Evolutionary conservation across 192 early-diverging fungal genomes (phyloP).

Genomic region (Thamnidium elegans): DNA sequence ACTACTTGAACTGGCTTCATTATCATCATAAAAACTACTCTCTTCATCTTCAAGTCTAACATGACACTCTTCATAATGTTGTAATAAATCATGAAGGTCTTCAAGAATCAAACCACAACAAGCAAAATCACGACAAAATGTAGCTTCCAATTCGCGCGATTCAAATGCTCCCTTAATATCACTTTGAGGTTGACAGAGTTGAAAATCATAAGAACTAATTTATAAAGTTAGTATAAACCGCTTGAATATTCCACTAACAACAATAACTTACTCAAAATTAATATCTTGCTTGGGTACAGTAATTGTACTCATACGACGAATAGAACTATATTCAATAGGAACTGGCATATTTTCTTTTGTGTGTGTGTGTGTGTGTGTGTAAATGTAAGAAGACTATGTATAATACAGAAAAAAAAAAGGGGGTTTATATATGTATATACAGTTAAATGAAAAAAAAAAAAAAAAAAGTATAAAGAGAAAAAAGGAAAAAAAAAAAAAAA

Average conservation of each 20-base stretch:
- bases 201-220: constrained; percentile 29
- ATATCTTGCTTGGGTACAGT: constrained; percentile 35
- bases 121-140: constrained; percentile 92
- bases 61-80: constrained; percentile 96
- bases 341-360: constrained; percentile 27
- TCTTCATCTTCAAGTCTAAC: constrained; percentile 87
- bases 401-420: constrained; percentile 1
- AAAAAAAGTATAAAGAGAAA: constrained; percentile 18
- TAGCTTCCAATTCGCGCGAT: constrained; percentile 76
- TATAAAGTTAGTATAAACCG: constrained; percentile 12
- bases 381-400: not conserved
- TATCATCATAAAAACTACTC: constrained; percentile 45
- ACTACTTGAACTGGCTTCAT: constrained; percentile 17
- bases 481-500: not conserved
- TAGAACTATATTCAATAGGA: constrained; percentile 30
- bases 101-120: constrained; percentile 90
- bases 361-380: not conserved
- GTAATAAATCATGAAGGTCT: constrained; percentile 91
- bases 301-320: constrained; percentile 33
- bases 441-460: constrained; percentile 10
- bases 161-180: constrained; percentile 43
- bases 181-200: constrained; percentile 23
- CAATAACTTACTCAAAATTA: constrained; percentile 40
- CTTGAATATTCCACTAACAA: too few species aligned
- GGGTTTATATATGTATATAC: not conserved